phyloP scores from a whole-genome alignment of 768 basidiomycete genomes.

The Baorangia bicolor region DNA sequence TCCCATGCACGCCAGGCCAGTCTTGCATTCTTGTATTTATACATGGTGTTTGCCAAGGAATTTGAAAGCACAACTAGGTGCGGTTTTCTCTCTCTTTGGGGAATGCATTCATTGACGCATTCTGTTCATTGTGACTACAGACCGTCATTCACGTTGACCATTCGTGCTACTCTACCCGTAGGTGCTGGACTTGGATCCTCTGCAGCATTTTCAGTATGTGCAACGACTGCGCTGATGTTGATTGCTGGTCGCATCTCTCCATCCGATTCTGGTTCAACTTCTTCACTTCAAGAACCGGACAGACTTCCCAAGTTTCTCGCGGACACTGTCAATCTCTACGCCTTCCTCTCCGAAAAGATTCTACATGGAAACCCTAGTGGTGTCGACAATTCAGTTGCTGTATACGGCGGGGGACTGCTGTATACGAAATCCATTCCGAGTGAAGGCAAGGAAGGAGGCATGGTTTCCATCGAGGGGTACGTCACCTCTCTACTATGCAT shows the following conservation, averaged over 20 bases:
- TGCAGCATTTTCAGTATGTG: conserved; percentile 90
- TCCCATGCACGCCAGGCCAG: conserved; percentile 46
- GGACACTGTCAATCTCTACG: conserved; percentile 87
- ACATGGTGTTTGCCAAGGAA: conserved; percentile 63
- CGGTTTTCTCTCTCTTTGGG: conserved; percentile 31
- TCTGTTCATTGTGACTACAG: conserved; percentile 37
- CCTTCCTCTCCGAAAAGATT: conserved; percentile 94
- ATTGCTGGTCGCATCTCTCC: conserved; percentile 64
- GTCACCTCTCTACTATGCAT: conserved; percentile 24
- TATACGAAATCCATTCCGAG: conserved; percentile 70
- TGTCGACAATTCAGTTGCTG: conserved; percentile 93
- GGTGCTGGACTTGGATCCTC: conserved; percentile 97
- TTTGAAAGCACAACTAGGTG: conserved; percentile 54
- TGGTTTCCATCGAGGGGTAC: conserved; percentile 85
- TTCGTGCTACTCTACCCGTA: conserved; percentile 88
- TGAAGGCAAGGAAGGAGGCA: conserved; percentile 69
- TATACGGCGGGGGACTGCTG: conserved; percentile 88
- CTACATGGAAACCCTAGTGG: conserved; percentile 97
- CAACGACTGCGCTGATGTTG: conserved; percentile 77
- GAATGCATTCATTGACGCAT: conserved; percentile 16
- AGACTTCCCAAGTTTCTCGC: conserved; percentile 63
- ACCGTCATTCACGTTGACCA: conserved; percentile 74
- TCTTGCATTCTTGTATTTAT: conserved; percentile 89
- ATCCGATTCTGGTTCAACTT: conserved; percentile 7
- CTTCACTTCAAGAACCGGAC: conserved; percentile 41